A percentile compares a stretch with the other conserved stretches of the same genome.
Conservation (phyloP, 768 basidiomycete genomes). For the Leccinellum albellum region DNA sequence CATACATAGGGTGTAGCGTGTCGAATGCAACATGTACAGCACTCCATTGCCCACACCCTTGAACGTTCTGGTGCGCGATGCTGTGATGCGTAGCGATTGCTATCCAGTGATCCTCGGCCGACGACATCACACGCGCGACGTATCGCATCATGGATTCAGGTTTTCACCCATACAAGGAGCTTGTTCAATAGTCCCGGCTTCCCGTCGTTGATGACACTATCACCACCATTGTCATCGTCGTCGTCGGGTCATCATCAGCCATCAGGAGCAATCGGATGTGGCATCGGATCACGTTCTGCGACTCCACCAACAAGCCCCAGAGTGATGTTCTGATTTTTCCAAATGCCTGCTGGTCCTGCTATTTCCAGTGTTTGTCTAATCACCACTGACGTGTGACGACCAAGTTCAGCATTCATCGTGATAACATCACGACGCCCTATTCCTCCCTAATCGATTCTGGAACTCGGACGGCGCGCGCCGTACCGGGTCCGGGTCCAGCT, state of each 20-base stretch:
- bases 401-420: background rate
- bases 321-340: background rate
- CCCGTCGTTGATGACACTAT: background rate
- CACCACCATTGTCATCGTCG: background rate
- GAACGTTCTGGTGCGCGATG: background rate
- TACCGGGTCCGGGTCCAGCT: background rate
- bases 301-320: background rate
- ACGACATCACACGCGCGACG: background rate
- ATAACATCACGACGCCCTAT: background rate
- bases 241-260: background rate
- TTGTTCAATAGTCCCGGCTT: background rate
- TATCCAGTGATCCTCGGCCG: background rate
- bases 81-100: background rate
- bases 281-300: background rate
- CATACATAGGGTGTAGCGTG: background rate
- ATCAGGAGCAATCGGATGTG: background rate
- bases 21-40: background rate
- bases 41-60: background rate
- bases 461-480: background rate
- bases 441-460: background rate
- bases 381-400: background rate
- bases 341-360: background rate
- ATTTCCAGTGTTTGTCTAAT: background rate
- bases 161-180: background rate
- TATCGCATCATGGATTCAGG: background rate